A percentile compares a stretch with the other conserved stretches of the same genome.
Conservation (phyloP, 2,329 filamentous ascomycete genomes). For the Magnaporthiopsis incrustans region DNA sequence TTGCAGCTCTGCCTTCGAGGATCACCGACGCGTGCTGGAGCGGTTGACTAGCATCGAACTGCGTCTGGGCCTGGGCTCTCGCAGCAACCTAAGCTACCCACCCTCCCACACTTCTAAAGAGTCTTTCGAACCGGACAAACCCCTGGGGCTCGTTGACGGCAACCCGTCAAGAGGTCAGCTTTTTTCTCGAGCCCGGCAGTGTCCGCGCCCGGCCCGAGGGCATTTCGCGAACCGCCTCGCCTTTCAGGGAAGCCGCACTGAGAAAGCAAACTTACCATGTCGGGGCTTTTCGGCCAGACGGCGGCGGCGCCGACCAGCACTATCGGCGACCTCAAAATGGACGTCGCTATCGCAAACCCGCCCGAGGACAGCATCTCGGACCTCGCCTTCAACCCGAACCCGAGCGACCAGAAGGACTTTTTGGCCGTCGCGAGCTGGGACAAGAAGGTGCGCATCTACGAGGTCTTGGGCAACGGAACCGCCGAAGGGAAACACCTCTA, state of each 20-base stretch:
- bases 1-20: slow-evolving; percentile 1
- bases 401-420: slow-evolving; percentile 56
- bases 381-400: slow-evolving; percentile 58
- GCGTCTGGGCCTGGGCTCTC: background rate
- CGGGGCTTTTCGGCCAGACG: slow-evolving; percentile 50
- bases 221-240: background rate
- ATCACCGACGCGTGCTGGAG: background rate
- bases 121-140: background rate
- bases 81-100: too few species aligned
- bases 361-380: slow-evolving; percentile 88
- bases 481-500: slow-evolving; percentile 81
- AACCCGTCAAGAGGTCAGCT: background rate
- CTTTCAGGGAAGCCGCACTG: background rate
- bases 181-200: background rate
- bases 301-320: slow-evolving; percentile 55
- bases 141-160: background rate
- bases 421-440: slow-evolving; percentile 93
- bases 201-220: background rate
- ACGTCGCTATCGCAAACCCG: slow-evolving; percentile 69
- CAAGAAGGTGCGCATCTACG: slow-evolving; percentile 95
- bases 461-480: slow-evolving; percentile 69
- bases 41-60: background rate
- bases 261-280: slow-evolving; percentile 39
- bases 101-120: too few species aligned
- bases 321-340: slow-evolving; percentile 83